A percentile compares a stretch with the other conserved stretches of the same genome.
phyloP scores from a whole-genome alignment of 805 yeast species.

The Hanseniaspora lindneri region DNA sequence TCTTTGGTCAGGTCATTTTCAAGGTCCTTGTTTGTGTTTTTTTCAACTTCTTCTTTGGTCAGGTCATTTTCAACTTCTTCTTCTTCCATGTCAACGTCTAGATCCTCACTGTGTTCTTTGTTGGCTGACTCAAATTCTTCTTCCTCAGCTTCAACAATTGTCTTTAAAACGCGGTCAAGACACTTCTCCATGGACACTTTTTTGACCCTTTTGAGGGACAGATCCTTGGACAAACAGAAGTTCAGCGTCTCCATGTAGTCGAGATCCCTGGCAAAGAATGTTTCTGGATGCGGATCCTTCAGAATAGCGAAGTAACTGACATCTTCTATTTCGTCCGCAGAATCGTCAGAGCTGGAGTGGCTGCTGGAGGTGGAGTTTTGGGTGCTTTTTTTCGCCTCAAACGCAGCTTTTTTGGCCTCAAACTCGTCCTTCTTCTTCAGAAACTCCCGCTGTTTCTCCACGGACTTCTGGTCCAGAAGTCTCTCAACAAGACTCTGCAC shows the following conservation, averaged over 20 bases:
- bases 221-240: constrained; percentile 53
- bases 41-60: not conserved
- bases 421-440: constrained; percentile 19
- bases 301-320: constrained; percentile 18
- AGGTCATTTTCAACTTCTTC: constrained; percentile 31
- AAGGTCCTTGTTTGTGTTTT: too few relatives aligned
- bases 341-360: not conserved
- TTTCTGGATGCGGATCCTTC: constrained; percentile 29
- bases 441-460: constrained; percentile 30
- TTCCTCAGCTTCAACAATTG: constrained; percentile 48
- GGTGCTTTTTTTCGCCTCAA: constrained; percentile 16
- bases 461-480: constrained; percentile 49
- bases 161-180: constrained; percentile 46
- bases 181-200: constrained; percentile 50
- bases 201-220: constrained; percentile 58
- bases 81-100: constrained; percentile 19
- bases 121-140: constrained; percentile 35
- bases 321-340: constrained; percentile 21
- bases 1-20: constrained; percentile 25
- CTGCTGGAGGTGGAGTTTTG: too few relatives aligned
- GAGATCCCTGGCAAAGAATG: constrained; percentile 54
- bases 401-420: constrained; percentile 28
- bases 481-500: constrained; percentile 44
- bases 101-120: constrained; percentile 22
- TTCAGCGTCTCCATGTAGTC: constrained; percentile 40